Evolutionary conservation across 108 stramenopile species (phyloP).

Genomic region (Cylindrotheca closterium): DNA sequence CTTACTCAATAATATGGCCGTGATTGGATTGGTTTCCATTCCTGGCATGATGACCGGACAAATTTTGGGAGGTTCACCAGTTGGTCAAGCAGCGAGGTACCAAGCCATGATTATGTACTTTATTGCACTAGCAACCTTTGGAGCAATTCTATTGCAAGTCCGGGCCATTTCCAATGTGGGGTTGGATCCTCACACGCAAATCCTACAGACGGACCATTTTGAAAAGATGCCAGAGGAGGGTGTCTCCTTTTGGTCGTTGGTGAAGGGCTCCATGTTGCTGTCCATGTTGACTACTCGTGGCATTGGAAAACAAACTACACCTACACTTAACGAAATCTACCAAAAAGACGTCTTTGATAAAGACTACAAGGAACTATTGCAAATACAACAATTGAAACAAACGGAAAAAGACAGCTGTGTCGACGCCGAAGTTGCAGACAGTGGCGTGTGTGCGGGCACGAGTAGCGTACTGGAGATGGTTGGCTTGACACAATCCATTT

Average conservation of each 20-base stretch:
- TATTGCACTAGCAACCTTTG: conserved; percentile 32
- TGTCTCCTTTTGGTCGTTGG: neutral
- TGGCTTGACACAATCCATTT: neutral
- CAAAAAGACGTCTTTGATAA: neutral
- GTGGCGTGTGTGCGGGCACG: no score
- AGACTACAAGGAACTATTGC: neutral
- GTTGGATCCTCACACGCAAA: neutral
- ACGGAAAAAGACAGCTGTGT: no score
- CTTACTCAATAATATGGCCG: conserved; percentile 50
- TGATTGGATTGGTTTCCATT: conserved; percentile 51
- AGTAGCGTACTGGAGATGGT: neutral
- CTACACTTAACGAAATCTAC: neutral
- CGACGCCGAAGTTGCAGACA: neutral
- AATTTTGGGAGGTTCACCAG: conserved; percentile 60
- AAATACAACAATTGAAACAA: neutral
- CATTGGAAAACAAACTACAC: no score
- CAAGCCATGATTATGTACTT: conserved; percentile 71
- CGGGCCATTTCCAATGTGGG: neutral
- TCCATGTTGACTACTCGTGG: neutral
- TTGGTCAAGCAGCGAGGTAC: conserved; percentile 65
- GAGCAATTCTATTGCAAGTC: conserved; percentile 8
- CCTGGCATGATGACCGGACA: conserved; percentile 75
- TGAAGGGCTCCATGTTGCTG: neutral
- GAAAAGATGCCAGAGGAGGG: neutral
- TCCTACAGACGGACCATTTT: neutral